These are phyloP conservation scores for Phytophthora ohioensis DNA, from an alignment of 352 stramenopile species.

Conservation along the genomic window DNA sequence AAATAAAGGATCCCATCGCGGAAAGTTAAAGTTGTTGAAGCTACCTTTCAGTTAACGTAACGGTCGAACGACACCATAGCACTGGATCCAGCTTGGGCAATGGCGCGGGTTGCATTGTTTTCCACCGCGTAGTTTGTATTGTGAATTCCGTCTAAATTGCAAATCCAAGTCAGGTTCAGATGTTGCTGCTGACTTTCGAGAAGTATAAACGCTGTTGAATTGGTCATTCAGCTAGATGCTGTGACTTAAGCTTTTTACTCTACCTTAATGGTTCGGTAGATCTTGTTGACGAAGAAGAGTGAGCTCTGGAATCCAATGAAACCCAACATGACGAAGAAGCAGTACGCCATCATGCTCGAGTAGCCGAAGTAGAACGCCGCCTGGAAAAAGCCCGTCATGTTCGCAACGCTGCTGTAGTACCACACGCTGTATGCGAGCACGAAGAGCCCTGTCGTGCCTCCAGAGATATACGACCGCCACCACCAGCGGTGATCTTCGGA, in stretches of 20 bases:
- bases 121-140: too few relatives aligned
- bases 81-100: too few relatives aligned
- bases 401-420: constrained; percentile 95
- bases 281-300: constrained; percentile 97
- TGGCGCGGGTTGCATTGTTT: too few relatives aligned
- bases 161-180: too few relatives aligned
- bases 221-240: constrained; percentile 7
- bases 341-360: constrained; percentile 96
- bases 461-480: constrained; percentile 96
- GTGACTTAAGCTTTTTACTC: constrained; percentile 75
- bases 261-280: constrained; percentile 97
- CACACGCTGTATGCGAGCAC: constrained; percentile 97
- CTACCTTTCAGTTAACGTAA: not conserved
- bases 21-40: not conserved
- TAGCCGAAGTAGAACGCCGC: constrained; percentile 98
- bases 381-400: constrained; percentile 97
- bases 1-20: constrained; percentile 11
- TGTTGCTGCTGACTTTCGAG: too few relatives aligned
- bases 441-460: constrained; percentile 95
- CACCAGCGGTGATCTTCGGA: constrained; percentile 98
- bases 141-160: too few relatives aligned
- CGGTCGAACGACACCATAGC: too few relatives aligned
- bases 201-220: constrained; percentile 1
- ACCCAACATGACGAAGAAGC: constrained; percentile 98
- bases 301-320: constrained; percentile 96